Percentiles rank a stretch among this genome's conserved stretches.
phyloP scores from a whole-genome alignment of 768 basidiomycete genomes.

The Goffeauzyma gilvescens region DNA sequence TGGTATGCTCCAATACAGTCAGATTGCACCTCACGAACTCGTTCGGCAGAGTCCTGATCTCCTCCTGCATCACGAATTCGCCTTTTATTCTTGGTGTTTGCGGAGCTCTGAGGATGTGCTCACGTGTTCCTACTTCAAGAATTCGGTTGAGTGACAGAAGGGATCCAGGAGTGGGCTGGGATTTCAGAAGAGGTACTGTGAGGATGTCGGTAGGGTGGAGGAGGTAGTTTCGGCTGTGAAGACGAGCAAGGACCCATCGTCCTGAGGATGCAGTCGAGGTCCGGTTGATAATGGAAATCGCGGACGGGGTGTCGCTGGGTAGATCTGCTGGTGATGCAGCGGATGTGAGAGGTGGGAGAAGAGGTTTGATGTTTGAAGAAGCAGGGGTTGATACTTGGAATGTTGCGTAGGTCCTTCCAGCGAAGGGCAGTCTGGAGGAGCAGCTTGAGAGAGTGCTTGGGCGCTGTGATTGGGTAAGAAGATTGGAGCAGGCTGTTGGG shows the following conservation, averaged over 20 bases:
- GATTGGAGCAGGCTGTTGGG: no score
- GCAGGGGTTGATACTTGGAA: no score
- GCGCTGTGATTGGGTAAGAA: no score
- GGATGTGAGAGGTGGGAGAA: slow-evolving; percentile 9
- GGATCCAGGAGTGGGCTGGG: slow-evolving; percentile 56
- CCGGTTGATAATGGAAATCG: slow-evolving; percentile 48
- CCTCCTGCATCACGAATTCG: slow-evolving; percentile 13
- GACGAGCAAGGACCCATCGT: slow-evolving; percentile 73
- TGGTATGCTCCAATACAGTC: slow-evolving; percentile 95
- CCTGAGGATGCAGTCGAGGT: slow-evolving; percentile 58
- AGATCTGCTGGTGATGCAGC: slow-evolving; percentile 16
- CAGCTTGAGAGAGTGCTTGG: no score
- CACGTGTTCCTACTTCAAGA: slow-evolving; percentile 84
- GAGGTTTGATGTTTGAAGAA: slow-evolving; percentile 3
- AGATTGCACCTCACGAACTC: slow-evolving; percentile 55
- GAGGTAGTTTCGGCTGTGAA: slow-evolving; percentile 74
- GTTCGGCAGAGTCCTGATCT: slow-evolving; percentile 40
- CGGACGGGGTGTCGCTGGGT: slow-evolving; percentile 34
- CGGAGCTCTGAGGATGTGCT: slow-evolving; percentile 57
- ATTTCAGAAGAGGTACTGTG: slow-evolving; percentile 76
- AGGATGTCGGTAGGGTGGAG: slow-evolving; percentile 77
- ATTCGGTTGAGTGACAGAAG: slow-evolving; percentile 63
- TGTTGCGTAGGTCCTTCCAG: no score
- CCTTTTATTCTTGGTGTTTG: slow-evolving; percentile 10
- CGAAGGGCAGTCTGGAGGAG: no score